Base-by-base conservation (phyloP, 2,329 filamentous ascomycete species). In the Lizonia empirigonia region DNA sequence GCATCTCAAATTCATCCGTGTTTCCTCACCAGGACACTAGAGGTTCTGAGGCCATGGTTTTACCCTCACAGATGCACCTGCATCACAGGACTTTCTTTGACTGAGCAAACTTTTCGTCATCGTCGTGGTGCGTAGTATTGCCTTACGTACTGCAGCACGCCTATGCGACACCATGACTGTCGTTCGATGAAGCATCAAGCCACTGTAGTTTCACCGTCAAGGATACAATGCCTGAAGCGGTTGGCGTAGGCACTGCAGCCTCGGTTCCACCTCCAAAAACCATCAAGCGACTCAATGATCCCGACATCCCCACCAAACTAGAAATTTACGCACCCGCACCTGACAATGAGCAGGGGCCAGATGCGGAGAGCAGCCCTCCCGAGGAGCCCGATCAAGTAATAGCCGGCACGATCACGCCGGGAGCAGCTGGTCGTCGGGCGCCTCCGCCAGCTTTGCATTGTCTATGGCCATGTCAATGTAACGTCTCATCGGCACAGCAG, bases 221-320 rank as follows among this genome's bases (percentile, higher is more conserved):
- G 39, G 50, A 32, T 29, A 23, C 29, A 32, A 10, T 44, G 19
- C 50, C 39, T 23, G n/a, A 44, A 40, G 23, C n/a, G 44, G 50
- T 39, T 48, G 19, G 44, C 26, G 23, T 38, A 36, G 5, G 33
- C 29, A 40, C 34, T 27, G 18, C 7, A 15, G 16, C 4, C 44
- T 39, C 44, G 50, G 50, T 22, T 32, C 10, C 29, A 22, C 27
- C 38, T 39, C 50, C 50, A 6, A 39, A 48, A 47, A 33, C 23
- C 5, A 19, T 8, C 29, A 48, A 53, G 50, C 50, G 50, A 9
- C 20, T 27, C 22, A 16, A 16, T 26, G 38, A 44, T 37, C 39
- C 36, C 44, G 33, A 45, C 50, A 48, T 55, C 47, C 49, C 55
- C 50, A 55, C 55, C 35, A 24, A 48, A 57, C 44, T 57, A 57